Evolutionary conservation across 306 rosid genomes (phyloP).

Genomic region (Herpetospermum pedunculosum): DNA sequence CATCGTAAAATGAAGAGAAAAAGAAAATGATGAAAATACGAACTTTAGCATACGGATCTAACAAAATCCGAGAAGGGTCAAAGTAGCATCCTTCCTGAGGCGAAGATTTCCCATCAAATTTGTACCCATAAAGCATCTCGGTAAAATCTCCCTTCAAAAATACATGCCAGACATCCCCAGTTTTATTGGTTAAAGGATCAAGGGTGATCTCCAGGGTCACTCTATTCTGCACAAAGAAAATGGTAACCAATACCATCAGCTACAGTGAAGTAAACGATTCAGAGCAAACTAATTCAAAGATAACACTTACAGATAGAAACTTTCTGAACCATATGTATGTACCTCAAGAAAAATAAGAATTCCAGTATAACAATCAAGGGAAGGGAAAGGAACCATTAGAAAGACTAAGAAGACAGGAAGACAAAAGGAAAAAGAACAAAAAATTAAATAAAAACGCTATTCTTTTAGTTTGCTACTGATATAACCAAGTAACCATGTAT

Average conservation of each 20-base stretch:
- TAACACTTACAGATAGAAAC: neutral
- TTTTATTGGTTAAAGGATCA: constrained; percentile 55
- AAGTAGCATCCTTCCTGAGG: constrained; percentile 61
- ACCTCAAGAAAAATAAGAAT: neutral
- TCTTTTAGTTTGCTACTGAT: neutral
- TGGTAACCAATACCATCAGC: neutral
- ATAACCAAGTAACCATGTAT: neutral
- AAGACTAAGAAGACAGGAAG: neutral
- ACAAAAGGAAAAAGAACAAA: neutral
- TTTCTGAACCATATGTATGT: neutral
- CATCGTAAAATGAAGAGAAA: neutral
- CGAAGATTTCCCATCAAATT: constrained; percentile 59
- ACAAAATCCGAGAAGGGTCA: constrained; percentile 48
- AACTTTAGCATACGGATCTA: constrained; percentile 94
- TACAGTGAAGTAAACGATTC: neutral
- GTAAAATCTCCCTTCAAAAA: constrained; percentile 66
- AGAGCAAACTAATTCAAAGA: neutral
- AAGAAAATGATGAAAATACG: constrained; percentile 12
- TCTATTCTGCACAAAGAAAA: constrained; percentile 43
- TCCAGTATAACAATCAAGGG: neutral
- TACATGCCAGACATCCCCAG: constrained; percentile 89
- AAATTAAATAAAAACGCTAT: neutral
- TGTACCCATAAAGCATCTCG: constrained; percentile 74
- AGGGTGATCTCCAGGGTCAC: constrained; percentile 58
- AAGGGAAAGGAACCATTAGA: neutral